Evolutionary conservation across 78 protist genomes (phyloP).

Genomic region (Tieghemostelium lacteum): DNA sequence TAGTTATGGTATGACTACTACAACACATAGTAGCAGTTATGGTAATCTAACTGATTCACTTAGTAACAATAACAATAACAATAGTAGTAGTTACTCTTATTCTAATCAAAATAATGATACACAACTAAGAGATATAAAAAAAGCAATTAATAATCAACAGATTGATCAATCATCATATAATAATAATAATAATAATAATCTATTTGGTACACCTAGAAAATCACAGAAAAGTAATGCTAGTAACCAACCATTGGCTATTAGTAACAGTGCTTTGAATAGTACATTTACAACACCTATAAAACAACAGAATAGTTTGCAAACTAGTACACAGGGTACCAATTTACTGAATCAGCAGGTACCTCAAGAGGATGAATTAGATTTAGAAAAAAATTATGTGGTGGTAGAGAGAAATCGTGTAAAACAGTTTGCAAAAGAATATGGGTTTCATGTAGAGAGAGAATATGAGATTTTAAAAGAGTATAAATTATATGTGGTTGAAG

Average conservation of each 20-base stretch:
- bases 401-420: slow-evolving; percentile 40
- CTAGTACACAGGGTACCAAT: no score
- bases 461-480: slow-evolving; percentile 22
- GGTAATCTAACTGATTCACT: not conserved
- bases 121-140: not conserved
- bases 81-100: not conserved
- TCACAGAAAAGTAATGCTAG: no score
- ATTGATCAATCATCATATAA: not conserved
- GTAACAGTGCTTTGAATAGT: not conserved
- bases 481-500: slow-evolving; percentile 52
- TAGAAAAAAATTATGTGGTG: slow-evolving; percentile 23
- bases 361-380: not conserved
- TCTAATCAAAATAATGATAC: not conserved
- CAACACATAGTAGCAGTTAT: not conserved
- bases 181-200: not conserved
- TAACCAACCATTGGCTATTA: not conserved
- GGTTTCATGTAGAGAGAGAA: slow-evolving; percentile 5
- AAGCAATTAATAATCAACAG: not conserved
- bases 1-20: not conserved
- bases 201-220: no score
- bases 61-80: not conserved
- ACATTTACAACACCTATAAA: not conserved
- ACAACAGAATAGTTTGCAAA: no score
- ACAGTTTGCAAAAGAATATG: not conserved
- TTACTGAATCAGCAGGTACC: no score